Percentiles rank a stretch among this genome's conserved stretches.
Evolutionary conservation across 2,329 filamentous ascomycete species (phyloP).

Genomic region (Pseudopyricularia javanii): DNA sequence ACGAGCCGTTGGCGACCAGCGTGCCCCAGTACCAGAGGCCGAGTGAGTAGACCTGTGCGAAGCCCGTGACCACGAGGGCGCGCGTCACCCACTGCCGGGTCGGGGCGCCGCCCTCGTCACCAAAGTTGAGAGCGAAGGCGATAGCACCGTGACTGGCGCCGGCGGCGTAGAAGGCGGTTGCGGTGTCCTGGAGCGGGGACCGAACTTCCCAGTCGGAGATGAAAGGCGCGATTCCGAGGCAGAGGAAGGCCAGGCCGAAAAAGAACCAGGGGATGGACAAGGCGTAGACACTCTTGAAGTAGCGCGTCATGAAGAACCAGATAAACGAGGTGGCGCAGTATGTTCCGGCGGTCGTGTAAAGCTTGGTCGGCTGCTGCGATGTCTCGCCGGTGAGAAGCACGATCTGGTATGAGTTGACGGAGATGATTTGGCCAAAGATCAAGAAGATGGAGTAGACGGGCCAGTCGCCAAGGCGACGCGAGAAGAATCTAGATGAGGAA

Average conservation of each 20-base stretch:
- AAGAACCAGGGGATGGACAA: conserved; percentile 50
- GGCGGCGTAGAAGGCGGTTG: not conserved
- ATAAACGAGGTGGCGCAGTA: conserved; percentile 44
- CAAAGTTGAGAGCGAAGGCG: not conserved
- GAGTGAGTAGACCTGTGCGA: conserved; percentile 53
- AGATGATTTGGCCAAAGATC: conserved; percentile 41
- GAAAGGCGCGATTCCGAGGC: conserved; percentile 52
- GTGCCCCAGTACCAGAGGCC: conserved; percentile 57
- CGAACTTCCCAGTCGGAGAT: not conserved
- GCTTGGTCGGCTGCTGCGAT: conserved; percentile 14
- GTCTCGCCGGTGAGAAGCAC: not conserved
- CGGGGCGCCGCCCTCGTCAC: conserved; percentile 34
- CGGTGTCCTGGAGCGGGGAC: not conserved
- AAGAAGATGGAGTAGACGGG: not conserved
- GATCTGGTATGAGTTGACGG: conserved; percentile 56
- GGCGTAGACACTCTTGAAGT: conserved; percentile 40
- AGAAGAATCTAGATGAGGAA: not conserved
- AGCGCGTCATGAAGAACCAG: conserved; percentile 53
- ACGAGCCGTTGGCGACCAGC: conserved; percentile 22
- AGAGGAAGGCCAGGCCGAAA: conserved; percentile 49
- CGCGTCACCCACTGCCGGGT: conserved; percentile 56
- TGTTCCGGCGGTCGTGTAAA: conserved; percentile 48
- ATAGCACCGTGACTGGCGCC: not conserved
- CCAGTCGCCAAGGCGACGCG: not conserved
- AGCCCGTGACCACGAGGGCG: conserved; percentile 53